Conservation (phyloP, 495 filamentous ascomycete species). For the Xylaria longipes region DNA sequence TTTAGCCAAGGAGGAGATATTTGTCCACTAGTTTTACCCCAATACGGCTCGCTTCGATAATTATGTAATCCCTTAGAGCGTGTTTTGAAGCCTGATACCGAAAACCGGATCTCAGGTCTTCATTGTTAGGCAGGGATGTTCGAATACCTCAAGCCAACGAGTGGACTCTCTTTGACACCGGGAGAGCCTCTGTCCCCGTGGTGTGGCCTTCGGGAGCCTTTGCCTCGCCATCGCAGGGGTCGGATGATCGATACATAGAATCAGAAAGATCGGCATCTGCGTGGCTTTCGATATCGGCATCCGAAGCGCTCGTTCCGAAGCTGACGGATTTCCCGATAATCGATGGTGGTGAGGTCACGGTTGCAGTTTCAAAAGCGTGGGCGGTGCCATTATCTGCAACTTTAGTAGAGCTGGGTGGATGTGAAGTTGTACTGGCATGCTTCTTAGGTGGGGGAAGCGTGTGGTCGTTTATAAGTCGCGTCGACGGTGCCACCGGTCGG, state of each 20-base stretch:
- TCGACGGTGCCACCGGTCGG: conserved; percentile 36
- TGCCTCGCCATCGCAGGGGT: background rate
- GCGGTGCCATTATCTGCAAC: conserved; percentile 1
- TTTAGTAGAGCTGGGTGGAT: background rate
- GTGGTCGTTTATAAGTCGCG: background rate
- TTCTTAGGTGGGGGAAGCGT: background rate
- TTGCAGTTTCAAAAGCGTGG: conserved; percentile 25
- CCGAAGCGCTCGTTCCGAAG: conserved; percentile 38
- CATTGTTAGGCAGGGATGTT: background rate
- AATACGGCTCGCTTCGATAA: background rate
- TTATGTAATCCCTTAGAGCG: background rate
- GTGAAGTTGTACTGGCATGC: background rate
- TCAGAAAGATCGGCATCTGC: conserved; percentile 33
- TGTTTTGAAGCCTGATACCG: background rate
- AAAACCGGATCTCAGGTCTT: background rate
- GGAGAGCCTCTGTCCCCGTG: background rate
- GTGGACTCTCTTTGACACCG: background rate
- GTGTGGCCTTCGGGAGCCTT: background rate
- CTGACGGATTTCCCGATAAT: conserved; percentile 22
- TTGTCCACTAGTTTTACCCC: background rate
- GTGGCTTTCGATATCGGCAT: conserved; percentile 38
- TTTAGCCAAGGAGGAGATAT: background rate
- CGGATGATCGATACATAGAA: background rate
- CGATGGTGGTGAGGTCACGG: conserved; percentile 32
- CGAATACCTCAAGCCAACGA: background rate